Evolutionary conservation across 2,329 filamentous ascomycete genomes (phyloP).

Genomic region (Furcasterigmium sp.): DNA sequence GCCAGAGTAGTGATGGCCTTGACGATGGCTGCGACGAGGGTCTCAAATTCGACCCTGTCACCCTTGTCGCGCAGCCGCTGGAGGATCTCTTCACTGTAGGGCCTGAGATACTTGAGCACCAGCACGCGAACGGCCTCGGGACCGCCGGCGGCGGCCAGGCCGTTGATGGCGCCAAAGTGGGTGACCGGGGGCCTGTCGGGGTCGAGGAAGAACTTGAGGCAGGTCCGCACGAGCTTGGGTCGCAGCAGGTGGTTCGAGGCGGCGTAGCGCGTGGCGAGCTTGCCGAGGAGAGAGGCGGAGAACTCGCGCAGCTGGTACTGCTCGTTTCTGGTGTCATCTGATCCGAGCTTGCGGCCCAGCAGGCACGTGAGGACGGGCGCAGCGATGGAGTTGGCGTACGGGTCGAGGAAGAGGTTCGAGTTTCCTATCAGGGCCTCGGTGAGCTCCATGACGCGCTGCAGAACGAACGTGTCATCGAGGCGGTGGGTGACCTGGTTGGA

Average conservation of each 20-base stretch:
- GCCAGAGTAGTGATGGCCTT: constrained; percentile 44
- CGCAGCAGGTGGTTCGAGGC: constrained; percentile 76
- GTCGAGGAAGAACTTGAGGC: constrained; percentile 87
- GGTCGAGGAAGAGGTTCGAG: constrained; percentile 65
- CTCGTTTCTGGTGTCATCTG: constrained; percentile 46
- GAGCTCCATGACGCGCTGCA: constrained; percentile 90
- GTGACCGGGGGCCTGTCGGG: constrained; percentile 76
- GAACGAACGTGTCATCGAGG: constrained; percentile 81
- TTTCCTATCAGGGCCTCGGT: constrained; percentile 81
- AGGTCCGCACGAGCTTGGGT: constrained; percentile 85
- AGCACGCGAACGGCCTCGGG: constrained; percentile 52
- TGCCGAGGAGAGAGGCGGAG: constrained; percentile 73
- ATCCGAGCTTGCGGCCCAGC: constrained; percentile 74
- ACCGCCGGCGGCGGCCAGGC: constrained; percentile 72
- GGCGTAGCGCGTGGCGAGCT: constrained; percentile 76
- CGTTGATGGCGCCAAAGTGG: constrained; percentile 83
- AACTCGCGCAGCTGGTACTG: constrained; percentile 82
- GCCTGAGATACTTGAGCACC: constrained; percentile 50
- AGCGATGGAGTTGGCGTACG: constrained; percentile 61
- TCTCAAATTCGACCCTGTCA: constrained; percentile 48
- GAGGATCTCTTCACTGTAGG: constrained; percentile 48
- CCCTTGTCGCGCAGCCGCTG: constrained; percentile 47
- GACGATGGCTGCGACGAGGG: constrained; percentile 50
- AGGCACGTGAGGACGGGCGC: constrained; percentile 89
- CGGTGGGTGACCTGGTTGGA: constrained; percentile 94